These are phyloP conservation scores for Oidium heveae DNA, from an alignment of 2,329 filamentous ascomycete genomes.

Conservation along the genomic window DNA sequence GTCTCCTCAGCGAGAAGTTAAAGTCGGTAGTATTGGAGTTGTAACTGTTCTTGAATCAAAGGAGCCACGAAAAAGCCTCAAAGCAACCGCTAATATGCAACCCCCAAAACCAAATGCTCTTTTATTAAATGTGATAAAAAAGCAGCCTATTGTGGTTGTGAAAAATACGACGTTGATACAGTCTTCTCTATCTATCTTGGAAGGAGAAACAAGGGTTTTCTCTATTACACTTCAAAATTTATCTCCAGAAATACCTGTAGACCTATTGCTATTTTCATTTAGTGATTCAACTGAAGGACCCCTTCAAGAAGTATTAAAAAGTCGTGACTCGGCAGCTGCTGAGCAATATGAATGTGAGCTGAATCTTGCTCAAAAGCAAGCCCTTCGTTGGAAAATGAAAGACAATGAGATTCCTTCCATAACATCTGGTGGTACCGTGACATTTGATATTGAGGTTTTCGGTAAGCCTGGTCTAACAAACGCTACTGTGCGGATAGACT, in stretches of 20 bases:
- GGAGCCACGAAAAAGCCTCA: constrained; percentile 13
- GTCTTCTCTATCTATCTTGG: constrained; percentile 72
- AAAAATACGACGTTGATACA: constrained; percentile 58
- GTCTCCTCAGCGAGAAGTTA: constrained; percentile 41
- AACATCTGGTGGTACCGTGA: constrained; percentile 36
- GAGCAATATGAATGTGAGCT: constrained; percentile 74
- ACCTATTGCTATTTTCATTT: constrained; percentile 71
- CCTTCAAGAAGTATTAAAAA: constrained; percentile 47
- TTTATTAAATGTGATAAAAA: constrained; percentile 47
- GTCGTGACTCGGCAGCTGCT: constrained; percentile 49
- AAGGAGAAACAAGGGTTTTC: constrained; percentile 63
- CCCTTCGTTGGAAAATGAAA: constrained; percentile 28
- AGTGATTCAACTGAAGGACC: constrained; percentile 65
- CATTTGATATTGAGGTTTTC: constrained; percentile 61
- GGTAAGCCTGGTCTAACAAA: constrained; percentile 67
- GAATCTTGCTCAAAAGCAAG: constrained; percentile 49
- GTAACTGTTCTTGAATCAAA: constrained; percentile 17
- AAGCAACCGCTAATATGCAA: constrained; percentile 16
- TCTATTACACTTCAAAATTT: constrained; percentile 58
- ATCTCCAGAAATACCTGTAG: constrained; percentile 43
- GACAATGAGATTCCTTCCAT: constrained; percentile 32
- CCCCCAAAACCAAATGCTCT: constrained; percentile 25
- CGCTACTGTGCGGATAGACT: constrained; percentile 63
- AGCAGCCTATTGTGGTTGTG: constrained; percentile 54
- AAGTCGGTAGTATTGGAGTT: constrained; percentile 53